phyloP scores from a whole-genome alignment of 345 rosid species.

The Salix exigua region DNA sequence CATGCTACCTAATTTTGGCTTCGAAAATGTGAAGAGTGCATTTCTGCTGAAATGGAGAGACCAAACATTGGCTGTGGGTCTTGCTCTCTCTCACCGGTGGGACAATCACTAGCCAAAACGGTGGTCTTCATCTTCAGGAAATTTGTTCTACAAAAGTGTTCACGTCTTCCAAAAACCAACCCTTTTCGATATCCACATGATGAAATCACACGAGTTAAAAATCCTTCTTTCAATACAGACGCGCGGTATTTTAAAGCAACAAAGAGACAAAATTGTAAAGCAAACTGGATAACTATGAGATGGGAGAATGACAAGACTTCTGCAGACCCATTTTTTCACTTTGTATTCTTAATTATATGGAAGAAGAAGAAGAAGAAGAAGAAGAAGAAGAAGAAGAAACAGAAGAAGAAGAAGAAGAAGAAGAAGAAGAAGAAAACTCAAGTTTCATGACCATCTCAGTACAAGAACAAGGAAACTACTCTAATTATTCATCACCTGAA shows the following conservation, averaged over 20 bases:
- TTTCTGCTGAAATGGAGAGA: slow-evolving; percentile 6
- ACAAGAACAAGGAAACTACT: not conserved
- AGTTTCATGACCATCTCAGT: not conserved
- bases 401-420: too few species aligned
- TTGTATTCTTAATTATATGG: not conserved
- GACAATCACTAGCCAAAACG: slow-evolving; percentile 5
- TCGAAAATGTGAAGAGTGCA: slow-evolving; percentile 1
- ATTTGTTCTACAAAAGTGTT: slow-evolving; percentile 30
- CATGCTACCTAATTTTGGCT: not conserved
- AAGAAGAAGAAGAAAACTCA: not conserved
- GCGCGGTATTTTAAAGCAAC: not conserved
- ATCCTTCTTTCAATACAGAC: slow-evolving; percentile 1
- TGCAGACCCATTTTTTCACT: not conserved
- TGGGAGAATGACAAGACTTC: not conserved
- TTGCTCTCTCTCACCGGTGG: slow-evolving; percentile 8
- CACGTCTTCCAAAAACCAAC: slow-evolving; percentile 17
- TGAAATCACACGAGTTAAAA: slow-evolving; percentile 9
- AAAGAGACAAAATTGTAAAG: slow-evolving; percentile 7
- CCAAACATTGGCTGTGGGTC: slow-evolving; percentile 26
- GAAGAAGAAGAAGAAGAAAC: too few species aligned
- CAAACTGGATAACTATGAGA: not conserved
- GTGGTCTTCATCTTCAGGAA: slow-evolving; percentile 20
- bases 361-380: not conserved
- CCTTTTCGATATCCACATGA: slow-evolving; percentile 3
- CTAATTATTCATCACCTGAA: slow-evolving; percentile 41